Base-by-base conservation (phyloP, 108 stramenopile genomes). In the Schizochytrium sp. region DNA sequence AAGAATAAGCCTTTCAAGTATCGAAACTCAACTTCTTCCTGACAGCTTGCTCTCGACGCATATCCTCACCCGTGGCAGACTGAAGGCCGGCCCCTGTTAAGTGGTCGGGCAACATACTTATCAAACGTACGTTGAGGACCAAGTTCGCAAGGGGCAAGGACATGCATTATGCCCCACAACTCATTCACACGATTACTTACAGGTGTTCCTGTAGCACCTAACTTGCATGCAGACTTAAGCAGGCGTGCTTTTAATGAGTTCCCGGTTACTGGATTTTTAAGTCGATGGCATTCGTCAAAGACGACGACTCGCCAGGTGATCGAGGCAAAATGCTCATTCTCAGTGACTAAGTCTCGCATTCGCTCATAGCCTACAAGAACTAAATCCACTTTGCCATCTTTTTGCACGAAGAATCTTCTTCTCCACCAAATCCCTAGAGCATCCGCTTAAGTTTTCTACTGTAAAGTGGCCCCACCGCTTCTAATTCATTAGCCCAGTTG, bases 401-500 rank as follows among this genome's bases (percentile, higher is more conserved):
- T n/a, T 55, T 53, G 28, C 76, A 13, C 8, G 50, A 5, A 38
- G n/a, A 5, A 83, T 8, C 28, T 38, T 38, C 5, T 42, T 12
- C 53, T 83, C 76, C 0, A 83, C 76, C 38, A 55, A 47, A n/a
- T 49, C 76, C 8, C 53, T 55, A 8, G 76, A 56, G 2, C 28
- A n/a, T 40, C 28, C 47, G 5, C 5, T 55, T n/a, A 83, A 13
- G 28, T n/a, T 0, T 38, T 55, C 53, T 8, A n/a, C 10, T 7
- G 47, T 38, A 83, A 83, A 83, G 1, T 83, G 55, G 76, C 76
- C 76, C 89, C 89, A 89, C 15, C 73, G 72, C n/a, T 58, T 58
- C 1, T 0, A 89, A 15, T 56, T 88, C 88, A 53, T 4, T 64
- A 4, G 61, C 41, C 88, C 88, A 88, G 28, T 88, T 88, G 61